Evolutionary conservation across 2,329 filamentous ascomycete species (phyloP), one percentile per base, ranked within the genome.

Genomic region (Penicillium griseofulvum): DNA sequence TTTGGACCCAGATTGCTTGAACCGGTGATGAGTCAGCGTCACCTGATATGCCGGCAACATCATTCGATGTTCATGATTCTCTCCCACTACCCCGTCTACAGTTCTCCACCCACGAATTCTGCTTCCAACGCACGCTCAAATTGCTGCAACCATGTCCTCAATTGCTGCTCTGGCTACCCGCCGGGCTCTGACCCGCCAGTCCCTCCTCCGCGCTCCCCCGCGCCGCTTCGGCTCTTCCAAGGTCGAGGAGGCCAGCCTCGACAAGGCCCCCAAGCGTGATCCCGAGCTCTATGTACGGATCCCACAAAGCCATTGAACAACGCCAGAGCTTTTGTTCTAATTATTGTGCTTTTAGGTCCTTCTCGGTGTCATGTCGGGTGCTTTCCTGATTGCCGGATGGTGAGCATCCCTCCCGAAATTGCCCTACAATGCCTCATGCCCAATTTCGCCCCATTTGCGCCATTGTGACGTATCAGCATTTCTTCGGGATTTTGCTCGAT

Each of bases 381-480:
- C 90, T 68, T 89, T 97, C 71, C 87, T 87, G 71, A 86, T 94
- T 68, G 93, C 90, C 65, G 93, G 93, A 74, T 96, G 87, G 86
- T 74, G 61, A 72, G 67, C 67, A 60, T 54, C 55, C 52, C 52
- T 55, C 52, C 39, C 52, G 48, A 55, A 45, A 51, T 34, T 38
- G 29, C 52, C 55, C 41, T 54, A 56, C 47, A 56, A 49, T 47
- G 29, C 38, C 49, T 41, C 29, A 29, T 42, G 41, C 45, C 57
- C 47, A 46, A 52, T 44, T 38, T 44, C 52, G 52, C 54, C 38
- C 31, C 38, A 55, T 45, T 48, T 39, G 39, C 49, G 50, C 49
- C 50, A 56, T 43, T 50, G 57, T 52, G 57, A 61, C 53, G 57
- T 54, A 49, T 28, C 50, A 28, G 16, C 28, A 36, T n/a, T 34